Conservation (phyloP, 768 basidiomycete species). For the Phanerodontia chrysosporium region DNA sequence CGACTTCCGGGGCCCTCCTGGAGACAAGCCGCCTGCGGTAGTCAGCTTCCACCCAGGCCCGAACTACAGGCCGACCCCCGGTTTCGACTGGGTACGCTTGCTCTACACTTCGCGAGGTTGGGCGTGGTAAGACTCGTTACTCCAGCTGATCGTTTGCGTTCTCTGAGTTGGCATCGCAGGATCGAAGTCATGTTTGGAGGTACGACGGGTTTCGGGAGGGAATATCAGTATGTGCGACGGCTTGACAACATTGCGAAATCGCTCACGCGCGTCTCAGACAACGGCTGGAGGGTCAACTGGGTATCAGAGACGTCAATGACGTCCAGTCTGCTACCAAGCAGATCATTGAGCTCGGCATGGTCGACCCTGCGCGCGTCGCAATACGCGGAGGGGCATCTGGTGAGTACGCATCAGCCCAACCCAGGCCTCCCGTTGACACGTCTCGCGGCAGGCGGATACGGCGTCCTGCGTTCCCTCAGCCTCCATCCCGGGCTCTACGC, state of each 20-base stretch:
- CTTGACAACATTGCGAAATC: neutral
- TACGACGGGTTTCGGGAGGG: neutral
- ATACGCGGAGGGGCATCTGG: neutral
- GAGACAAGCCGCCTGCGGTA: neutral
- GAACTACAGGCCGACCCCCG: neutral
- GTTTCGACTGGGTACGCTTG: neutral
- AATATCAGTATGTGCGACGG: neutral
- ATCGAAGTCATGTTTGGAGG: constrained; percentile 1
- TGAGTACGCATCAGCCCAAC: neutral
- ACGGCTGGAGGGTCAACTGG: neutral
- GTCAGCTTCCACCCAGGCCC: neutral
- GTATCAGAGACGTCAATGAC: neutral
- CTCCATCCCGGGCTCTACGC: neutral
- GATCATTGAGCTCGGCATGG: neutral
- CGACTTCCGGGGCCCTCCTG: neutral
- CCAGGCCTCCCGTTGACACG: neutral
- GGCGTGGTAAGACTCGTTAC: neutral
- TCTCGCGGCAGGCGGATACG: neutral
- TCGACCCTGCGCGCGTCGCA: neutral
- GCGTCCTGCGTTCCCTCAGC: neutral
- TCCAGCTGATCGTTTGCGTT: neutral
- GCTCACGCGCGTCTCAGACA: neutral
- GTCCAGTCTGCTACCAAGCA: neutral
- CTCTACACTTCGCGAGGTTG: neutral
- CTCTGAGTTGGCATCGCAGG: neutral